Evolutionary conservation across 1,139 yeast genomes (phyloP).

Genomic region (Saccharomyces hybrid): DNA sequence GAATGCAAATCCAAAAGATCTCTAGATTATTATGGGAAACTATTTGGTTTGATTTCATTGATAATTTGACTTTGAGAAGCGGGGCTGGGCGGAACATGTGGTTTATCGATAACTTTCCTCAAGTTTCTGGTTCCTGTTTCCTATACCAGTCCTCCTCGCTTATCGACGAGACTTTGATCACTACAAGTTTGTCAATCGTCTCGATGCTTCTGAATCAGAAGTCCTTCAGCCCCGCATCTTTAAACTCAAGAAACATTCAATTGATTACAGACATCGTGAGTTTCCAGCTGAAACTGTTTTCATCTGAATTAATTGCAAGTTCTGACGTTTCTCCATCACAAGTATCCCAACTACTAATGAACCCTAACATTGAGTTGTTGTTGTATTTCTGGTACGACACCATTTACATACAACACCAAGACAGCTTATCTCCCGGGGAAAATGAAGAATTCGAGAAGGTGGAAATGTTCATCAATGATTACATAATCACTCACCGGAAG

Average conservation of each 20-base stretch:
- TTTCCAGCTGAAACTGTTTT: constrained; percentile 4
- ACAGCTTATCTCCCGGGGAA: neutral
- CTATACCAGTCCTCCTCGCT: neutral
- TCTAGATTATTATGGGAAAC: constrained; percentile 18
- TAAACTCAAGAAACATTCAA: constrained; percentile 1
- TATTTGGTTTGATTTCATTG: constrained; percentile 24
- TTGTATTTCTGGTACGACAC: neutral
- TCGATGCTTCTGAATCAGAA: constrained; percentile 16
- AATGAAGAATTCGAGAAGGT: neutral
- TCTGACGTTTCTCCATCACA: neutral
- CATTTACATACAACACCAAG: neutral
- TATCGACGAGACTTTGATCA: neutral
- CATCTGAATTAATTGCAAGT: constrained; percentile 1
- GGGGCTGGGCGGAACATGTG: constrained; percentile 11
- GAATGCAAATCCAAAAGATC: constrained; percentile 7
- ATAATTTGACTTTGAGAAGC: constrained; percentile 7
- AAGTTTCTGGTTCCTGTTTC: neutral
- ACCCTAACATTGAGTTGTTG: neutral
- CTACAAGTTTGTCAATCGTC: constrained; percentile 5
- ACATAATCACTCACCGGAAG: neutral
- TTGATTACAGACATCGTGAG: constrained; percentile 3
- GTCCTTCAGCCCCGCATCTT: neutral
- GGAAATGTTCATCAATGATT: neutral
- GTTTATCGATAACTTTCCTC: constrained; percentile 8
- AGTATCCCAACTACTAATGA: neutral